Percentiles rank a stretch among this genome's conserved stretches.
phyloP scores from a whole-genome alignment of 257 asterid species.

The Fraxinus americana region DNA sequence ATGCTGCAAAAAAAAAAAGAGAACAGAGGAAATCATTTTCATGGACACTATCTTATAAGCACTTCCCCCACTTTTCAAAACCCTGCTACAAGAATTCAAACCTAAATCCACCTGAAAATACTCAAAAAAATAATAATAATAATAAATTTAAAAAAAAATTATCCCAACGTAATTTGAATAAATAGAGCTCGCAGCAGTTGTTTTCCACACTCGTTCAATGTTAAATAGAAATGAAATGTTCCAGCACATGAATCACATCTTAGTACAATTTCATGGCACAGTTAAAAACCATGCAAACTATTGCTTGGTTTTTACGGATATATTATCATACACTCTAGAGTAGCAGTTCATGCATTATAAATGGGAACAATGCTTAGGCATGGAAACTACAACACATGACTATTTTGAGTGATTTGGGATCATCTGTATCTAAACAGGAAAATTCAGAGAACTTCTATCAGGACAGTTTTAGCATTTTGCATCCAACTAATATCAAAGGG shows the following conservation, averaged over 20 bases:
- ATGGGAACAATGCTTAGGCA: neutral
- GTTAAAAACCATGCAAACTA: neutral
- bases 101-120: neutral
- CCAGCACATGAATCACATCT: neutral
- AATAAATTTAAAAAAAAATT: too few relatives aligned
- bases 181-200: neutral
- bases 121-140: neutral
- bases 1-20: slow-evolving; percentile 55
- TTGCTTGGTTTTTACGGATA: neutral
- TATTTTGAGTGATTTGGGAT: neutral
- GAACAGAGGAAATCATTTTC: neutral
- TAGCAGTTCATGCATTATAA: neutral
- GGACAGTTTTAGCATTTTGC: neutral
- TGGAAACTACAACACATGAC: neutral
- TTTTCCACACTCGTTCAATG: neutral
- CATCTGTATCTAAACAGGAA: neutral
- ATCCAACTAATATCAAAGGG: neutral
- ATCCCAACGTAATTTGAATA: neutral
- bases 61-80: neutral
- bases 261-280: neutral
- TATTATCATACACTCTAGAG: neutral
- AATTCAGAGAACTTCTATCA: neutral
- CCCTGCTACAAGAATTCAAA: slow-evolving; percentile 17
- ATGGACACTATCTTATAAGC: slow-evolving; percentile 4
- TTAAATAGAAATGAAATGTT: slow-evolving; percentile 3